These are phyloP conservation scores for Phytophthora capsici DNA, from an alignment of 352 stramenopile genomes.

Conservation along the genomic window DNA sequence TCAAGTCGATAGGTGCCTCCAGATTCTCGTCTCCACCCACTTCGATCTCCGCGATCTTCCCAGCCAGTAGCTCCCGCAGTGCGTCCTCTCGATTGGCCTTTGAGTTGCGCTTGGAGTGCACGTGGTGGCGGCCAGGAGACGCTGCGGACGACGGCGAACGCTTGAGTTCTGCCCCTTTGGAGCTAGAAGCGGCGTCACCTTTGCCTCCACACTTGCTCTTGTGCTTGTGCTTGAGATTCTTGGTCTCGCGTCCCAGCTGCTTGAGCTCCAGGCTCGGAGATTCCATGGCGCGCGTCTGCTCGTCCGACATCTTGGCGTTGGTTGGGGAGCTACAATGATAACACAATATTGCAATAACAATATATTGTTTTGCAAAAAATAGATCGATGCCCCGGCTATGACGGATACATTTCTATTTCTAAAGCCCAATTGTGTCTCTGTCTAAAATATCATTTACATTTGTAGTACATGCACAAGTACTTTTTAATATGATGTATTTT, in stretches of 20 bases:
- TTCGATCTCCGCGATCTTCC: conserved; percentile 89
- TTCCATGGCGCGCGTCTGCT: conserved; percentile 30
- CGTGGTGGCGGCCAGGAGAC: conserved; percentile 36
- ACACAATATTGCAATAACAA: not conserved
- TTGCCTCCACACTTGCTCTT: conserved; percentile 62
- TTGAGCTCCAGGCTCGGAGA: conserved; percentile 63
- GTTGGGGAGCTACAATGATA: not conserved
- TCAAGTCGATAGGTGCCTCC: conserved; percentile 73
- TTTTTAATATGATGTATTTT: no score
- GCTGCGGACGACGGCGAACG: conserved; percentile 30
- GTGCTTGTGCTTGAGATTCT: conserved; percentile 86
- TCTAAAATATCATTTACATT: no score
- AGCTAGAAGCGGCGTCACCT: conserved; percentile 2
- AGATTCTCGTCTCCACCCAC: conserved; percentile 82
- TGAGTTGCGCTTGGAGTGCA: conserved; percentile 27
- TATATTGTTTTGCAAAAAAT: no score
- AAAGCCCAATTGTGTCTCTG: no score
- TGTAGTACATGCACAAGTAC: no score
- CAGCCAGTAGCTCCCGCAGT: conserved; percentile 76
- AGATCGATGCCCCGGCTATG: no score
- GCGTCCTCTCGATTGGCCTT: conserved; percentile 54
- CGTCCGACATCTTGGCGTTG: conserved; percentile 35
- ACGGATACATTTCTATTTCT: no score
- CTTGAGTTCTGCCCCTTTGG: conserved; percentile 20
- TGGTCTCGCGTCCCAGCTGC: conserved; percentile 57